Percentiles rank a stretch among this genome's conserved stretches.
phyloP scores from a whole-genome alignment of 192 early-diverging fungal genomes.

The Coemansia sp. region DNA sequence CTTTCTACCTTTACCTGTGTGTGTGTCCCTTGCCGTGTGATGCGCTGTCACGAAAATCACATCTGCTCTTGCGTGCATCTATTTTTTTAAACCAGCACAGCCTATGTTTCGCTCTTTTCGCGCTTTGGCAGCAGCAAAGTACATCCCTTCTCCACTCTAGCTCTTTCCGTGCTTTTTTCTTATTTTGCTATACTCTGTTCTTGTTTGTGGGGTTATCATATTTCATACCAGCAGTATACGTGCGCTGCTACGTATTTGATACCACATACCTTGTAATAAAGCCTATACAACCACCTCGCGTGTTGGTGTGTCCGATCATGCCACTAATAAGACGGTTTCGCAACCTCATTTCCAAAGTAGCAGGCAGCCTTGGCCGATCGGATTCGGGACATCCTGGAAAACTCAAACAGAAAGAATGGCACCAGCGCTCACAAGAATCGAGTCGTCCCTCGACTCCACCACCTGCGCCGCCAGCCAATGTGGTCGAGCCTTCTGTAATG shows the following conservation, averaged over 20 bases:
- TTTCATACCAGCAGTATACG: too few species aligned
- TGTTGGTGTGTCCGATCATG: slow-evolving; percentile 20
- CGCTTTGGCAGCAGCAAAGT: background rate
- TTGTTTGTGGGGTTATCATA: too few species aligned
- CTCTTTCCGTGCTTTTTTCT: too few species aligned
- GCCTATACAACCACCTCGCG: background rate
- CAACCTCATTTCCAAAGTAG: slow-evolving; percentile 47
- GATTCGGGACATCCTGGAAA: slow-evolving; percentile 35
- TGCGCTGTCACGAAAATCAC: background rate
- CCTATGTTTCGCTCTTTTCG: background rate
- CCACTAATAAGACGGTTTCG: slow-evolving; percentile 39
- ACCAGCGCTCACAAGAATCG: slow-evolving; percentile 33
- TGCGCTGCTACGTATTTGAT: too few species aligned
- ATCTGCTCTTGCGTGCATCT: background rate
- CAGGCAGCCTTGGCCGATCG: slow-evolving; percentile 43
- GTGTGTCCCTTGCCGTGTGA: background rate
- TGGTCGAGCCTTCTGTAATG: background rate
- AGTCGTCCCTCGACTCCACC: slow-evolving; percentile 43
- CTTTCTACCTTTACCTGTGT: background rate
- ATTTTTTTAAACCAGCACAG: background rate
- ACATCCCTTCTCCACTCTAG: too few species aligned
- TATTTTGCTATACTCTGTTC: too few species aligned
- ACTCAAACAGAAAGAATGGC: slow-evolving; percentile 38
- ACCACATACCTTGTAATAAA: background rate
- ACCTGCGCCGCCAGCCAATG: slow-evolving; percentile 13